Conservation (phyloP, 1,284 basidiomycete genomes). For the Leccinum pachyderme region DNA sequence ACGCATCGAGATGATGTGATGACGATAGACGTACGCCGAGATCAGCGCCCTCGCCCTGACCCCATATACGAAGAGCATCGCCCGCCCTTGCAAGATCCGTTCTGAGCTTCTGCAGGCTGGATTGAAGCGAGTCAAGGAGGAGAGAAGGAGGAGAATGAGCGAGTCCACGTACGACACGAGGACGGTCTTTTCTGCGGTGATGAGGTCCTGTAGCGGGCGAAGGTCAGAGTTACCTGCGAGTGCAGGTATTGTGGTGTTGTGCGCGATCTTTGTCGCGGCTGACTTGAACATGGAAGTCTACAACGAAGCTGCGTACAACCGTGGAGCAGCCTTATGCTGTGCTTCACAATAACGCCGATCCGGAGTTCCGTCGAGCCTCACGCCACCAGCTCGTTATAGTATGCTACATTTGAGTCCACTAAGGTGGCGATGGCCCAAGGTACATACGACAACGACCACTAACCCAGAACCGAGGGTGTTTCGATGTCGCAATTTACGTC, state of each 20-base stretch:
- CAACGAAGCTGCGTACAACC: no score
- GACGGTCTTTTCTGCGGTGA: constrained; percentile 84
- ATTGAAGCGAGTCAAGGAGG: not conserved
- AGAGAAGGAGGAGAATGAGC: not conserved
- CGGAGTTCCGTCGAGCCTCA: no score
- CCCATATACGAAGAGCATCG: constrained; percentile 78
- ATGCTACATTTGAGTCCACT: no score
- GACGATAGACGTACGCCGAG: constrained; percentile 56
- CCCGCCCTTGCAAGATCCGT: constrained; percentile 70
- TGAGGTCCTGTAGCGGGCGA: constrained; percentile 82
- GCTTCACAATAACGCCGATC: no score
- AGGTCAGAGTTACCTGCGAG: constrained; percentile 83
- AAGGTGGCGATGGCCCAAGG: no score
- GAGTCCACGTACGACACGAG: constrained; percentile 59
- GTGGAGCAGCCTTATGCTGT: no score
- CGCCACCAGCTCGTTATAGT: no score
- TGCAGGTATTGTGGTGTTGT: constrained; percentile 78
- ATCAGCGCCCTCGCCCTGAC: constrained; percentile 85
- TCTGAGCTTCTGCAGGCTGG: constrained; percentile 64
- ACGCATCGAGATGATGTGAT: not conserved
- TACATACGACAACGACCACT: no score
- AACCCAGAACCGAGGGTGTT: no score
- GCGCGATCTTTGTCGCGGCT: constrained; percentile 77
- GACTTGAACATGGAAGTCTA: constrained; percentile 61
- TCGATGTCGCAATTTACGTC: no score